These are phyloP conservation scores for Stevia rebaudiana DNA, from an alignment of 140 eudicot species.

Conservation along the genomic window DNA sequence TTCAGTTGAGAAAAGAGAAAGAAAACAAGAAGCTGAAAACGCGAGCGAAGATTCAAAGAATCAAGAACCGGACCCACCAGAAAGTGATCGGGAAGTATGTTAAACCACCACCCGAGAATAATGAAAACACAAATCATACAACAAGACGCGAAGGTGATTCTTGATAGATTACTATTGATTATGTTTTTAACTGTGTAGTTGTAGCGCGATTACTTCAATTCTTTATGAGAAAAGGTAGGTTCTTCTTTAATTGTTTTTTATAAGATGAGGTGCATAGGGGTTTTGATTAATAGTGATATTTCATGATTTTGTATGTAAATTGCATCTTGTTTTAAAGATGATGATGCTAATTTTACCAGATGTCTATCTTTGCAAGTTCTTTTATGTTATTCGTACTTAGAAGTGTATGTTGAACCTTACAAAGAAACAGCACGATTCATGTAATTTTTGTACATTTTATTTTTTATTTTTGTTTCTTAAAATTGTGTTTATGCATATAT, in stretches of 20 bases:
- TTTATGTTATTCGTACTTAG: no score
- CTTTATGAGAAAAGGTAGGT: slow-evolving; percentile 11
- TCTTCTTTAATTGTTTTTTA: slow-evolving; percentile 1
- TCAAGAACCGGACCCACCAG: slow-evolving; percentile 56
- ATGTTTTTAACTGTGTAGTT: slow-evolving; percentile 24
- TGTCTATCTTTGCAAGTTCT: neutral
- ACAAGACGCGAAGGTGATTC: no score
- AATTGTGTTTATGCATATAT: no score
- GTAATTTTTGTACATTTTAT: no score
- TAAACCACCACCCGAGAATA: slow-evolving; percentile 57
- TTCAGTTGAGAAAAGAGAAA: slow-evolving; percentile 42
- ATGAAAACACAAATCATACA: slow-evolving; percentile 6
- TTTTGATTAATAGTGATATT: no score
- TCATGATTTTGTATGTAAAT: slow-evolving; percentile 26
- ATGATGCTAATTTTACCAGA: slow-evolving; percentile 18
- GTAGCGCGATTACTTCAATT: slow-evolving; percentile 27
- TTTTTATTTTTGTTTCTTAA: no score
- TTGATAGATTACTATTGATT: no score
- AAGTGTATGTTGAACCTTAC: no score
- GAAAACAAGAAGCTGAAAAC: slow-evolving; percentile 59
- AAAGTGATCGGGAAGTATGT: slow-evolving; percentile 71
- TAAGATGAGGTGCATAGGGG: slow-evolving; percentile 22
- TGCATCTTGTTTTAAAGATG: slow-evolving; percentile 10
- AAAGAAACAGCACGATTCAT: no score
- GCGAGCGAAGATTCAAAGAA: slow-evolving; percentile 62